phyloP scores from a whole-genome alignment of 1,139 yeast species.

The Yamadazyma triangularis region DNA sequence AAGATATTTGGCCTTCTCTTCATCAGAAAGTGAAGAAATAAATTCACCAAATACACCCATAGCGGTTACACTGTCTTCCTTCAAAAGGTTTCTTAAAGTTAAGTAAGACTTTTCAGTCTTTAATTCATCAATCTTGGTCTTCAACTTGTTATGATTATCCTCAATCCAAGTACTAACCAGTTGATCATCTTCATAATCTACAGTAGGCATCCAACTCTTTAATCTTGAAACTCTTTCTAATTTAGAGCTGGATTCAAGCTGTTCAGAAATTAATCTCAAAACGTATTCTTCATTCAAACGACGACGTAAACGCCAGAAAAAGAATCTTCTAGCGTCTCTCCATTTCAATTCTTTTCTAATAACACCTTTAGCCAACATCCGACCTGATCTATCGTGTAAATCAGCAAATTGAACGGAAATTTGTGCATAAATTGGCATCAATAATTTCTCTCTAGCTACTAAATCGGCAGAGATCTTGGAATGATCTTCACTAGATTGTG shows the following conservation, averaged over 20 bases:
- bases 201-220: constrained; percentile 81
- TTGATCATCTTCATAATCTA: constrained; percentile 68
- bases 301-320: constrained; percentile 98
- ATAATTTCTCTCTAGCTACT: constrained; percentile 69
- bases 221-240: constrained; percentile 82
- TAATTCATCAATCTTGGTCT: constrained; percentile 58
- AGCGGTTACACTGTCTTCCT: constrained; percentile 51
- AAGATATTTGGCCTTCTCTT: constrained; percentile 53
- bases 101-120: constrained; percentile 62
- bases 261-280: constrained; percentile 67
- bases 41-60: constrained; percentile 59
- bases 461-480: constrained; percentile 62
- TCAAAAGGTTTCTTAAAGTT: constrained; percentile 55
- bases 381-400: constrained; percentile 93
- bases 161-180: constrained; percentile 87
- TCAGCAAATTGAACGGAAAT: constrained; percentile 95
- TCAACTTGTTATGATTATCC: constrained; percentile 63
- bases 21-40: constrained; percentile 52
- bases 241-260: constrained; percentile 57
- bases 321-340: constrained; percentile 86
- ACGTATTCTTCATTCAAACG: constrained; percentile 91
- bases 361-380: constrained; percentile 94
- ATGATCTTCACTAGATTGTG: constrained; percentile 60
- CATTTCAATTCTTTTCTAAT: constrained; percentile 83
- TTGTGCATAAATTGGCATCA: constrained; percentile 88